Evolutionary conservation across 2,329 filamentous ascomycete species (phyloP).

Genomic region (Neurospora sp.): DNA sequence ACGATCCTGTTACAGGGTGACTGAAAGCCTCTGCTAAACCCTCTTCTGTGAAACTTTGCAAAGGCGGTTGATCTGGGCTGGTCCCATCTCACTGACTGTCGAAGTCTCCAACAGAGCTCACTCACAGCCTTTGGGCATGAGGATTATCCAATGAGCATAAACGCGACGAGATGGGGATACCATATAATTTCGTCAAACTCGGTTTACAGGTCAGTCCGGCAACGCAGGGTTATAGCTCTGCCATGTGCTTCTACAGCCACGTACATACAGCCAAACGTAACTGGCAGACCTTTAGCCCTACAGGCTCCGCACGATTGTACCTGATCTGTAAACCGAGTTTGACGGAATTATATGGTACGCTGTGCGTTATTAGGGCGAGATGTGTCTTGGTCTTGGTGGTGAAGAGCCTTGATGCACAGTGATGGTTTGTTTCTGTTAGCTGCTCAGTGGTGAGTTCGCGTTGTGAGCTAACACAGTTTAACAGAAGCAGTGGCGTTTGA

Average conservation of each 20-base stretch:
- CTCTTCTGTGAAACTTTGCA: not conserved
- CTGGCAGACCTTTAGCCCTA: not conserved
- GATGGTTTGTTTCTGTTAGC: not conserved
- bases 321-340: not conserved
- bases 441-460: not conserved
- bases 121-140: not conserved
- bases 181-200: not conserved
- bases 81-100: not conserved
- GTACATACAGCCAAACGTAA: not conserved
- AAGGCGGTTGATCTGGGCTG: not conserved
- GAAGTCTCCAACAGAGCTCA: not conserved
- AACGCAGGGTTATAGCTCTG: not conserved
- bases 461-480: not conserved
- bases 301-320: not conserved
- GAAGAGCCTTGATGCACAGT: not conserved
- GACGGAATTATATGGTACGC: not conserved
- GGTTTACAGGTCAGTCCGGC: no score
- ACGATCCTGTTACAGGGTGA: not conserved
- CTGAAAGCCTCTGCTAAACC: not conserved
- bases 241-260: not conserved
- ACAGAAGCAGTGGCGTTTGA: not conserved
- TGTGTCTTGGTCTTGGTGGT: not conserved
- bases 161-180: not conserved
- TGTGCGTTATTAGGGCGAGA: not conserved
- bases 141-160: not conserved